Evolutionary conservation across 257 asterid species (phyloP).

Genomic region (Rauvolfia tetraphylla): DNA sequence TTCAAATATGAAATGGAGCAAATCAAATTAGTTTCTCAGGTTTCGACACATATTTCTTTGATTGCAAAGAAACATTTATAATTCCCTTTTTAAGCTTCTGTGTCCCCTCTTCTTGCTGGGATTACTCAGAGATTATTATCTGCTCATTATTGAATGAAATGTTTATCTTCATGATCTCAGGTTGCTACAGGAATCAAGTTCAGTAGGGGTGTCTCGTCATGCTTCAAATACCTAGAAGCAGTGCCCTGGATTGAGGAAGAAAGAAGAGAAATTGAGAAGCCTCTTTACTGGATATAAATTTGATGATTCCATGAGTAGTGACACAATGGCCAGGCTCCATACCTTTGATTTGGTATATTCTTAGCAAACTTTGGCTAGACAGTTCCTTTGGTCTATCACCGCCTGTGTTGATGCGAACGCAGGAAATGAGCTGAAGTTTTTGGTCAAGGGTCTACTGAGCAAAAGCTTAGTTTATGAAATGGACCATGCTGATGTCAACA

Average conservation of each 20-base stretch:
- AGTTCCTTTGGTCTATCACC: constrained; percentile 68
- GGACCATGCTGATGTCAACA: constrained; percentile 48
- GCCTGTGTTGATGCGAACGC: constrained; percentile 52
- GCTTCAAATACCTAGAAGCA: constrained; percentile 79
- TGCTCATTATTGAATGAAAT: constrained; percentile 9
- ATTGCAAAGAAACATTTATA: background rate
- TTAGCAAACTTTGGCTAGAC: no score
- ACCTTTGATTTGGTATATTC: no score
- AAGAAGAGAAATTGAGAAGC: constrained; percentile 77
- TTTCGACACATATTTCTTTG: background rate
- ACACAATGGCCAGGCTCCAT: constrained; percentile 60
- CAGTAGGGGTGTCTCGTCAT: constrained; percentile 54
- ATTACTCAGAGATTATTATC: background rate
- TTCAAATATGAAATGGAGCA: background rate
- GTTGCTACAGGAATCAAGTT: constrained; percentile 77
- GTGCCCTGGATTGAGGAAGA: constrained; percentile 97
- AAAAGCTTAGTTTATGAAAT: constrained; percentile 65
- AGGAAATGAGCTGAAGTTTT: constrained; percentile 70
- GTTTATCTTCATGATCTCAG: constrained; percentile 30
- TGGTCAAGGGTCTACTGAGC: constrained; percentile 72
- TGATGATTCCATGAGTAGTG: constrained; percentile 43
- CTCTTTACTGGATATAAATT: constrained; percentile 43
- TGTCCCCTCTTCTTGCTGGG: background rate
- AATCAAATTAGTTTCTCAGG: background rate
- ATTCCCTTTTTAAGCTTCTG: background rate